phyloP scores from a whole-genome alignment of 1,139 yeast species.

The Magnusiomyces tetraspermus region DNA sequence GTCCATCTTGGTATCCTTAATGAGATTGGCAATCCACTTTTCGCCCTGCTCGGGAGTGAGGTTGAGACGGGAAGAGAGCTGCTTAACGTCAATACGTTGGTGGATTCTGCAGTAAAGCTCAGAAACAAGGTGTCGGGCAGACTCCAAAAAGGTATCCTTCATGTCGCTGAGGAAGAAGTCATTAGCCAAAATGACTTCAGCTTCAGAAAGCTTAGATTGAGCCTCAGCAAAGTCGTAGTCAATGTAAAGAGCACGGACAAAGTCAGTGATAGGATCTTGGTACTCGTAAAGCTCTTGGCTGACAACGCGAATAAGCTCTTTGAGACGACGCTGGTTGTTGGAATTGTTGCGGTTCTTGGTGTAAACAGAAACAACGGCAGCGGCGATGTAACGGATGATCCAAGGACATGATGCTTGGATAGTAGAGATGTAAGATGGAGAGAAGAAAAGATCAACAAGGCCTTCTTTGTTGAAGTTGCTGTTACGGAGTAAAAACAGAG shows the following conservation, averaged over 20 bases:
- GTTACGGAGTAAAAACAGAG: slow-evolving; percentile 51
- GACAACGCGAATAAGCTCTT: slow-evolving; percentile 47
- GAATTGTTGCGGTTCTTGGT: slow-evolving; percentile 29
- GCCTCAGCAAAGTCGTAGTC: slow-evolving; percentile 49
- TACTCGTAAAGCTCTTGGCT: slow-evolving; percentile 53
- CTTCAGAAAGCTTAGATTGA: slow-evolving; percentile 38
- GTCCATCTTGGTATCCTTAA: slow-evolving; percentile 42
- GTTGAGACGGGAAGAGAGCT: slow-evolving; percentile 38
- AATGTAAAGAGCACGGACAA: slow-evolving; percentile 44
- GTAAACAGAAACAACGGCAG: slow-evolving; percentile 43
- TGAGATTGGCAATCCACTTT: slow-evolving; percentile 42
- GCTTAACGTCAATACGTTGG: slow-evolving; percentile 38
- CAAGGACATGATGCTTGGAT: slow-evolving; percentile 62
- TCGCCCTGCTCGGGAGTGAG: slow-evolving; percentile 40
- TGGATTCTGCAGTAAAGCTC: slow-evolving; percentile 49
- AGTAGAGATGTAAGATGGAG: slow-evolving; percentile 49
- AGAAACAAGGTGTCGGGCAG: slow-evolving; percentile 42
- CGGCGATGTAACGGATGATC: slow-evolving; percentile 51
- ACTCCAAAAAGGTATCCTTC: slow-evolving; percentile 37
- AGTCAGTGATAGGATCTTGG: slow-evolving; percentile 49
- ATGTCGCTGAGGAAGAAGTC: slow-evolving; percentile 47
- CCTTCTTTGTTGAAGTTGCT: slow-evolving; percentile 40
- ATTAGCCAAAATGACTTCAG: slow-evolving; percentile 39
- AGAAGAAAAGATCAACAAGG: slow-evolving; percentile 45
- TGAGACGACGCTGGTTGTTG: slow-evolving; percentile 42